A percentile compares a stretch with the other conserved stretches of the same genome.
phyloP scores from a whole-genome alignment of 2,329 filamentous ascomycete species.

The Hypoxylon sp. region DNA sequence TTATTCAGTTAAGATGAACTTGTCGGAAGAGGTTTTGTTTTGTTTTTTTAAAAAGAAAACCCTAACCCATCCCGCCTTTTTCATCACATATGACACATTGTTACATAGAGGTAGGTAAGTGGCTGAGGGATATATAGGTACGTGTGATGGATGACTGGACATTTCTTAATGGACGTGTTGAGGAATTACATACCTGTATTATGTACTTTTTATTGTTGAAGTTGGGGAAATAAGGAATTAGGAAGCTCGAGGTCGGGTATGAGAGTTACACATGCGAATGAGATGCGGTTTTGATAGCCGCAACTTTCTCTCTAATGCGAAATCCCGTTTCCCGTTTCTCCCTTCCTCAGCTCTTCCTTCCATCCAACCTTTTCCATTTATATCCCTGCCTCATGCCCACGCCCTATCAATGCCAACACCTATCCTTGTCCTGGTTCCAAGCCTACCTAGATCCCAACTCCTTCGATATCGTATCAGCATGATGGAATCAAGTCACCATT shows the following conservation, averaged over 20 bases:
- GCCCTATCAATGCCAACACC: conserved; percentile 32
- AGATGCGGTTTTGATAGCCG: conserved; percentile 23
- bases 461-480: conserved; percentile 36
- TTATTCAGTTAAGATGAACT: conserved; percentile 1
- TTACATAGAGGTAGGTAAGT: conserved; percentile 13
- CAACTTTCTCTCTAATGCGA: conserved; percentile 13
- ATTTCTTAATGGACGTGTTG: conserved; percentile 29
- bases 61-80: conserved; percentile 17
- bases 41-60: conserved; percentile 11
- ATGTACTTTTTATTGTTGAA: conserved; percentile 39
- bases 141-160: conserved; percentile 20
- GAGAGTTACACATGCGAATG: conserved; percentile 17
- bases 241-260: conserved; percentile 23
- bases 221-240: conserved; percentile 37
- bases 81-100: conserved; percentile 29
- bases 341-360: conserved; percentile 14
- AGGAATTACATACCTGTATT: conserved; percentile 46
- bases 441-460: conserved; percentile 16
- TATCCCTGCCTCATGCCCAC: conserved; percentile 32
- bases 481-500: conserved; percentile 30
- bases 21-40: conserved; percentile 11
- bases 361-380: conserved; percentile 21
- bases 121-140: conserved; percentile 28
- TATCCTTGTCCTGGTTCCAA: conserved; percentile 16
- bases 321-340: background rate